Evolutionary conservation across 2,329 filamentous ascomycete genomes (phyloP).

Genomic region (Ceratocystis colombiana): DNA sequence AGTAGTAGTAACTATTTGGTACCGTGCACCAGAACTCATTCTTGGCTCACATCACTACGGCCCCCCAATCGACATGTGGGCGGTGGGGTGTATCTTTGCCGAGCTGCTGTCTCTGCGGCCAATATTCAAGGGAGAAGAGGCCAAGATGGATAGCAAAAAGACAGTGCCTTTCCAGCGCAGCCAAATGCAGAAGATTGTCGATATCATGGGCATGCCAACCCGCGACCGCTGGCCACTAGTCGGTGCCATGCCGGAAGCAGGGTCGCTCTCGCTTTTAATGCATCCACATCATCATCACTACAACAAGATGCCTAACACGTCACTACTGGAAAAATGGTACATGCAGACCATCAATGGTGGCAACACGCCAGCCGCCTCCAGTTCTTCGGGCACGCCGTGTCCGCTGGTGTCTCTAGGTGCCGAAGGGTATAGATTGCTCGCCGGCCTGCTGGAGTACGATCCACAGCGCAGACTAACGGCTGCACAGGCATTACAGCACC

Average conservation of each 20-base stretch:
- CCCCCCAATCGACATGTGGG: slow-evolving; percentile 94
- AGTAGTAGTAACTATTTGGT: slow-evolving; percentile 98
- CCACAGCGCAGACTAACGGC: slow-evolving; percentile 81
- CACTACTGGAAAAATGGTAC: slow-evolving; percentile 69
- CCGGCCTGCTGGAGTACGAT: slow-evolving; percentile 82
- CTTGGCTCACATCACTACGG: slow-evolving; percentile 94
- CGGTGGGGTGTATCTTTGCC: slow-evolving; percentile 94
- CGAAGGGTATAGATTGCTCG: slow-evolving; percentile 74
- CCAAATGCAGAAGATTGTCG: slow-evolving; percentile 98
- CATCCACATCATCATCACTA: slow-evolving; percentile 32
- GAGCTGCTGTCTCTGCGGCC: slow-evolving; percentile 81
- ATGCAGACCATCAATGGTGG: slow-evolving; percentile 56
- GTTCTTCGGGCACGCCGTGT: slow-evolving; percentile 34
- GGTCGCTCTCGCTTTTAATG: slow-evolving; percentile 43
- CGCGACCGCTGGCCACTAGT: slow-evolving; percentile 84
- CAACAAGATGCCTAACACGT: slow-evolving; percentile 32
- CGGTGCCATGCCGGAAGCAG: slow-evolving; percentile 75
- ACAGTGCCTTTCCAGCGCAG: slow-evolving; percentile 94
- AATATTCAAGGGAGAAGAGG: slow-evolving; percentile 97
- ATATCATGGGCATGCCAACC: slow-evolving; percentile 83
- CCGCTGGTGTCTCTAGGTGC: slow-evolving; percentile 53
- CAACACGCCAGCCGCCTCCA: slow-evolving; percentile 40
- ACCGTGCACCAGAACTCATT: slow-evolving; percentile 86
- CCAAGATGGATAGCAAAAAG: slow-evolving; percentile 98
- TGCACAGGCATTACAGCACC: slow-evolving; percentile 75